A percentile compares a stretch with the other conserved stretches of the same genome.
Evolutionary conservation across 371 early-diverging fungal genomes (phyloP).

Genomic region (Modicella reniformis): DNA sequence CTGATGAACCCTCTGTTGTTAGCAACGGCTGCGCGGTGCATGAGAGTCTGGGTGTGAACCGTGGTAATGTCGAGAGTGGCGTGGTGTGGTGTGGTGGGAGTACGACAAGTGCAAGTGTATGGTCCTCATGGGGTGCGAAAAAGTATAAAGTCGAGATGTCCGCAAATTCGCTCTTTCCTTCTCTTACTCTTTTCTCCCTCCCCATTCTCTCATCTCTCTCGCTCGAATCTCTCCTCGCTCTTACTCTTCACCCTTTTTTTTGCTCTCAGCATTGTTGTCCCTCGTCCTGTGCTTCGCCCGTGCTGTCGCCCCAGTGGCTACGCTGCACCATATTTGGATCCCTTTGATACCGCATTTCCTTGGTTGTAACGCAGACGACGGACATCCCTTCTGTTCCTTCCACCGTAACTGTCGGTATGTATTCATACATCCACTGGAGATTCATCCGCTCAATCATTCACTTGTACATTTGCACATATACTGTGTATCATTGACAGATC

Average conservation of each 20-base stretch:
- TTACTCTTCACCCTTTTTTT: constrained; percentile 18
- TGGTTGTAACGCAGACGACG: not conserved
- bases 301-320: not conserved
- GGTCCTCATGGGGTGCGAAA: not conserved
- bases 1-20: no score
- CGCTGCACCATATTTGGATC: constrained; percentile 1
- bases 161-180: constrained; percentile 13
- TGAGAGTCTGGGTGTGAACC: not conserved
- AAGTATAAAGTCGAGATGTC: constrained; percentile 13
- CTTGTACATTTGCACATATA: not conserved
- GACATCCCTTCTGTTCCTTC: not conserved
- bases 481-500: not conserved
- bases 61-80: not conserved
- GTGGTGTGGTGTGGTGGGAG: not conserved
- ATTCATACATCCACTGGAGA: not conserved
- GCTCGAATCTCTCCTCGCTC: constrained; percentile 1
- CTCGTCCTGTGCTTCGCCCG: constrained; percentile 1
- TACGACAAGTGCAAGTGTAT: no score
- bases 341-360: not conserved
- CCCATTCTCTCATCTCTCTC: not conserved
- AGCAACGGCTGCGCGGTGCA: not conserved
- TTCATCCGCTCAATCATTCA: not conserved
- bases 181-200: constrained; percentile 6
- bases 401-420: not conserved
- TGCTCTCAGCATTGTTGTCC: constrained; percentile 1